Base-by-base conservation (phyloP, 768 basidiomycete species). In the Calocera cornea region DNA sequence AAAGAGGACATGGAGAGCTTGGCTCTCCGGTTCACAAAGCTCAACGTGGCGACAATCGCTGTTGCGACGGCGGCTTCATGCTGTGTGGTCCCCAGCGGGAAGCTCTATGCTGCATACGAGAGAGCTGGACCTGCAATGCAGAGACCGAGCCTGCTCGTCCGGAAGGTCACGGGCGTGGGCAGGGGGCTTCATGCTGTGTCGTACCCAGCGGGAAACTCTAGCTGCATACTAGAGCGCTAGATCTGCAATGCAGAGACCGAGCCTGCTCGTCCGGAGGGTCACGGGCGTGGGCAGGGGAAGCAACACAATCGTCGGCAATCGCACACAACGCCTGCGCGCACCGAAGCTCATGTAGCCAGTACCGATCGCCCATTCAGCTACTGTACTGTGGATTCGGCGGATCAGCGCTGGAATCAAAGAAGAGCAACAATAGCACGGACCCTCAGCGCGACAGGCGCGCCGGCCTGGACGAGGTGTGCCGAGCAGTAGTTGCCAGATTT, bases 181-280 rank as follows among this genome's bases (percentile, higher is more conserved):
- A n/a, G 69, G n/a, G n/a, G n/a, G 22, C 65, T 10, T 38, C 34
- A 12, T 68, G 69, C 34, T 70, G 69, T 64, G 54, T 34, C 11
- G 68, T 70, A 29, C 65, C 69, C 40, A 63, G 66, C 31, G 69
- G n/a, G 34, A 68, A 70, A 41, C 38, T 69, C 12, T 70, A 69
- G 54, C 66, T n/a, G 54, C 19, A 38, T 67, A 67, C 38, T 67
- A 41, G 19, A 34, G 22, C 24, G 24, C 31, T 33, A 60, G 54
- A 60, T 19, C 24, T 60, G 24, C 44, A 19, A 47, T 8, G 19
- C 16, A 47, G 16, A 47, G 40, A 41, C 19, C 10, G 40, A 41
- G 10, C 10, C 40, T 41, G 40, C 11, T 19, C 40, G 24, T 50
- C 22, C 22, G 49, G 22, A 10, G 24, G 49, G 49, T 50, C n/a